Evolutionary conservation across 352 stramenopile genomes (phyloP), one percentile per base, ranked within the genome.

Genomic region (Pythium coloratum): DNA sequence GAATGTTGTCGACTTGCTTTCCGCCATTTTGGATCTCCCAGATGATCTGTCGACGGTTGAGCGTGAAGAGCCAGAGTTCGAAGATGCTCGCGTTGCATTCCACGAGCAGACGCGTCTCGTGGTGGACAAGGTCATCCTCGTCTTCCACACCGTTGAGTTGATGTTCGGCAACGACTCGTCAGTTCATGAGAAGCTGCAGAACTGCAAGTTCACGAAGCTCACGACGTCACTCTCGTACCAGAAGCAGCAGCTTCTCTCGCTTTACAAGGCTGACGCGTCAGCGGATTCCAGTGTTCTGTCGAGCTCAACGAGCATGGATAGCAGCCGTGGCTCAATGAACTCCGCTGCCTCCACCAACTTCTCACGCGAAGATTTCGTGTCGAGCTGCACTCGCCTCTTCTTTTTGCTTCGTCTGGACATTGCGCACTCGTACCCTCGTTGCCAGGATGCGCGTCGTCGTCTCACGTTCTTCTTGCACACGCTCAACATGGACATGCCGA

Each of bases 381-480:
- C 81, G 8, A 87, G 76, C 42, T 93, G 82, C 62, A 93, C 87
- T 8, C 82, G 87, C 1, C 59, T 94, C 30, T 95, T 94, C 57
- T 93, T 95, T 56, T 70, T 95, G 59, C 71, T 95, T 55, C 84
- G 79, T 2, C 59, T 92, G 44, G 84, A 92, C 55, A 79, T 89
- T 9, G 80, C 83, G 0, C 81, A 81, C 47, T 89, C 83, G 2
- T 69, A 95, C 33, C 88, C 88, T 46, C 85, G 88, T 34, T 94
- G 86, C 54, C 80, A 90, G 20, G 88, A 96, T 38, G 88, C 88
- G 3, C 86, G 91, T 62, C 88, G 88, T 40, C 88, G 88, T n/a
- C 88, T 96, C 64, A 83, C 82, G 3, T 96, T 95, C 72, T 96
- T 96, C 66, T 63, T 96, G 14, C 84, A 96, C 62, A 94, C 88